Evolutionary conservation across 768 basidiomycete genomes (phyloP), one percentile per base, ranked within the genome.

Genomic region (Cystobasidium ongulense): DNA sequence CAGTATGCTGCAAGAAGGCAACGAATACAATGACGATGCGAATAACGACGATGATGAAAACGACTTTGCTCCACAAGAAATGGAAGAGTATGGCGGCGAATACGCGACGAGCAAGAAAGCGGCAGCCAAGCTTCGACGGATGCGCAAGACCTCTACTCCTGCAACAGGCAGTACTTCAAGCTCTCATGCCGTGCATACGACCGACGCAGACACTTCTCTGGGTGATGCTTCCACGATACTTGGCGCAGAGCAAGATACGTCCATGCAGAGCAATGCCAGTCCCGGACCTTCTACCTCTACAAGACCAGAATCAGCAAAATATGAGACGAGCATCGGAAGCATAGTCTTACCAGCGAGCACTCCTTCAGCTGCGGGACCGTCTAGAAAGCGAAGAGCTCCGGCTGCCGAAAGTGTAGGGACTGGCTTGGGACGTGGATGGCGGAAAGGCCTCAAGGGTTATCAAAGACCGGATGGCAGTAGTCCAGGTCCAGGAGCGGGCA

Each of bases 361-460:
- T 39, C 4, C 31, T 3, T 64, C 63, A 3, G 39, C 5, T 38
- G 31, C 38, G 11, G 63, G 63, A 27, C 36, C 63, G 3, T 17
- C 33, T 64, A 64, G 21, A 35, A 39, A 39, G 17, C 3, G 38
- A 38, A 4, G 10, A 5, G 11, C 25, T 7, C 31, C 63, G 5
- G 33, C 38, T 10, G 39, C 25, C 2, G 57, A n/a, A 39, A 35
- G 27, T 27, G 63, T 10, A 64, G 63, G 38, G 4, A 33, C 66
- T 11, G 66, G 66, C n/a, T 18, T 50, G 3, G 68, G 68, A 23
- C 50, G 68, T 23, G 68, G 52, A 43, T 71, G 68, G 68, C 33
- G 68, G 2, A 61, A 71, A 43, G 68, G 68, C 7, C n/a, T 71
- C 29, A 71, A 71, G 39, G 68, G 65, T 10, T 50, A 67, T 18